A percentile compares a stretch with the other conserved stretches of the same genome.
Conservation (phyloP, 2,329 filamentous ascomycete species). For the Huntiella omanensis region DNA sequence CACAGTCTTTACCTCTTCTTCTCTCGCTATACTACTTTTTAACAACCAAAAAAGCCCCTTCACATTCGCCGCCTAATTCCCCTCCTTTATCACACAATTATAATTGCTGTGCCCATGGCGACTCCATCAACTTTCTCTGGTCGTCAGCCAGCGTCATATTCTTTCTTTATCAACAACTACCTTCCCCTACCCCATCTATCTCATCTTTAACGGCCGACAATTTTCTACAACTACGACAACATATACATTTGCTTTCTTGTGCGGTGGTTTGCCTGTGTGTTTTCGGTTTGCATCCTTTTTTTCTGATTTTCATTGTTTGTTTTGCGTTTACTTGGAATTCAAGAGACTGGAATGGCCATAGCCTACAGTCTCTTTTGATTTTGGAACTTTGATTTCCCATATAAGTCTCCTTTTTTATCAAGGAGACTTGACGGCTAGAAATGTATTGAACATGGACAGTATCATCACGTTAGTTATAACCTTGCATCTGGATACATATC, state of each 20-base stretch:
- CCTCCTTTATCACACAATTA: not conserved
- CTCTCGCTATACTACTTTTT: not conserved
- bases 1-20: conserved; percentile 8
- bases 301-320: not conserved
- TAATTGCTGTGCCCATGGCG: not conserved
- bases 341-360: not conserved
- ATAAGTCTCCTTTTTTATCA: too few relatives aligned
- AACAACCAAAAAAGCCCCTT: conserved; percentile 2
- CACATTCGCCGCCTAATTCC: conserved; percentile 1
- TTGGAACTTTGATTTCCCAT: not conserved
- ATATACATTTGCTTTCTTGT: not conserved
- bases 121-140: not conserved
- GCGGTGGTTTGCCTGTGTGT: not conserved
- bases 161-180: not conserved
- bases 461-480: not conserved
- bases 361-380: not conserved
- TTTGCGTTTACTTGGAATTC: not conserved
- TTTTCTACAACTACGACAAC: not conserved
- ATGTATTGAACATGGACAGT: too few relatives aligned
- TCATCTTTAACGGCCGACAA: conserved; percentile 10
- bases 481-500: not conserved
- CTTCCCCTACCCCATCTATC: too few relatives aligned
- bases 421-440: too few relatives aligned
- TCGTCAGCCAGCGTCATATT: conserved; percentile 1
- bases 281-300: conserved; percentile 1